phyloP scores from a whole-genome alignment of 345 rosid species.

The Laguncularia racemosa region DNA sequence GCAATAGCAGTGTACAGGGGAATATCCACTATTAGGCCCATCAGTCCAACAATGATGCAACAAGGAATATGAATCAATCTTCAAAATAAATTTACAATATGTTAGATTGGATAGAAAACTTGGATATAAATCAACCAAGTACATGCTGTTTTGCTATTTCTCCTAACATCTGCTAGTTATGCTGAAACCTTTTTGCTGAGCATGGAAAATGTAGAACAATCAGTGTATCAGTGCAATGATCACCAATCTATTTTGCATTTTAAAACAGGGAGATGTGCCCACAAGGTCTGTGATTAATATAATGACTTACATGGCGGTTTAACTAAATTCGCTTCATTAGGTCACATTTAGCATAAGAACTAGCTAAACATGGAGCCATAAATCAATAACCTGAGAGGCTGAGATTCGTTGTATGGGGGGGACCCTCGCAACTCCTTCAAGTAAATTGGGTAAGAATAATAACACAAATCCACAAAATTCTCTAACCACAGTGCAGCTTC shows the following conservation, averaged over 20 bases:
- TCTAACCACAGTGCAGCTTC: conserved; percentile 63
- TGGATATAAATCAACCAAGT: too few relatives aligned
- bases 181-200: too few relatives aligned
- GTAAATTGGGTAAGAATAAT: conserved; percentile 60
- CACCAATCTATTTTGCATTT: too few relatives aligned
- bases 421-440: conserved; percentile 58
- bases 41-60: conserved; percentile 56
- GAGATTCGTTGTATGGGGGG: conserved; percentile 37
- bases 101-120: not conserved
- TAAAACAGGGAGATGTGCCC: not conserved
- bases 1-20: conserved; percentile 65
- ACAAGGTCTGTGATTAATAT: not conserved
- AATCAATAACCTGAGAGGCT: conserved; percentile 42
- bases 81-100: not conserved
- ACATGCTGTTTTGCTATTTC: too few relatives aligned
- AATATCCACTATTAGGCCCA: conserved; percentile 59
- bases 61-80: conserved; percentile 54
- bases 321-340: too few relatives aligned
- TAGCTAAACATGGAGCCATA: not conserved
- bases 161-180: too few relatives aligned
- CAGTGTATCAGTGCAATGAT: too few relatives aligned
- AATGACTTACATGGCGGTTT: not conserved
- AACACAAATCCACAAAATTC: conserved; percentile 76
- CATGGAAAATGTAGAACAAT: too few relatives aligned
- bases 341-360: not conserved